Evolutionary conservation across 352 stramenopile species (phyloP).

Genomic region (Halophytophthora batemanensis): DNA sequence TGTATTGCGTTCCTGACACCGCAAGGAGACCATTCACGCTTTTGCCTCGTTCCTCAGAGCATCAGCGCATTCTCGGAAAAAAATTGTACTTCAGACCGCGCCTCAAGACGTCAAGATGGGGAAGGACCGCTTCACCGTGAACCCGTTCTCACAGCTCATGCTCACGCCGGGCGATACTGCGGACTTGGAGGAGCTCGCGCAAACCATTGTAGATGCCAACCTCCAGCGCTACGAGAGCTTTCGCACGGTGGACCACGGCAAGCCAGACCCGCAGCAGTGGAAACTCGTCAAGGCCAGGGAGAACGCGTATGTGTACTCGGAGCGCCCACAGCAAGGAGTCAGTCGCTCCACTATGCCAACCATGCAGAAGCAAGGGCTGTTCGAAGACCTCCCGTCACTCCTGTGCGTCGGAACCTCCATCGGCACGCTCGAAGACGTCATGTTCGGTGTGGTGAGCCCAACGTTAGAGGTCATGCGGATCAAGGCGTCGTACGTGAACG

Average conservation of each 20-base stretch:
- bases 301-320: slow-evolving; percentile 19
- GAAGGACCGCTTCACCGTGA: slow-evolving; percentile 33
- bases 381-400: slow-evolving; percentile 23
- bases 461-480: slow-evolving; percentile 30
- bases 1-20: too few relatives aligned
- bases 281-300: slow-evolving; percentile 35
- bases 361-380: slow-evolving; percentile 12
- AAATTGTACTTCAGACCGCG: too few relatives aligned
- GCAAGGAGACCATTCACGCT: too few relatives aligned
- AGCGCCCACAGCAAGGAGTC: slow-evolving; percentile 5
- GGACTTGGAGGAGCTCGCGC: slow-evolving; percentile 28
- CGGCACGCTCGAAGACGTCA: slow-evolving; percentile 32
- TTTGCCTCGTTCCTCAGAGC: too few relatives aligned
- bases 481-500: too few relatives aligned
- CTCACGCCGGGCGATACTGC: slow-evolving; percentile 19
- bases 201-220: slow-evolving; percentile 25
- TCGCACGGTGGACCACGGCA: slow-evolving; percentile 18
- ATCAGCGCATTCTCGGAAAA: too few relatives aligned
- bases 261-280: slow-evolving; percentile 18
- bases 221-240: slow-evolving; percentile 29
- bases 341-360: slow-evolving; percentile 10
- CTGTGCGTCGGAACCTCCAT: slow-evolving; percentile 33
- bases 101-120: slow-evolving; percentile 18
- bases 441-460: slow-evolving; percentile 31
- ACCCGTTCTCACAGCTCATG: slow-evolving; percentile 28